Evolutionary conservation across 1,139 yeast species (phyloP), one percentile per base, ranked within the genome.

Genomic region (Chernovozyma sophiae-reginae): DNA sequence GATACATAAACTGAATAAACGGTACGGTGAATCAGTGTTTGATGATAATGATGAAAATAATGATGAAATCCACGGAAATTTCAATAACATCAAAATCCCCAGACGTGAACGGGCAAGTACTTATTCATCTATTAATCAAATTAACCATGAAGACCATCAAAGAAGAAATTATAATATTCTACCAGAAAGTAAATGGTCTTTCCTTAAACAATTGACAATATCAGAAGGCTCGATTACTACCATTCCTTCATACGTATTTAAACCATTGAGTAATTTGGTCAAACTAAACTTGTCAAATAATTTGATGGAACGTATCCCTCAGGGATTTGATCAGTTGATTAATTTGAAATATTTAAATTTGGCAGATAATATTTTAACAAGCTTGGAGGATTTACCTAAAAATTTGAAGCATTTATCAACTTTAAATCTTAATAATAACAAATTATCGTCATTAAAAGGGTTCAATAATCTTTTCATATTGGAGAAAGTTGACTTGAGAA

Each of bases 211-310:
- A 54, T 60, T 80, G 32, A 75, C 81, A 2, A 64, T 81, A 7
- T 56, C 77, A 0, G 83, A 79, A 38, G 74, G 80, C 30, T 72
- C 76, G 20, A 72, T 80, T 16, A 55, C 69, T 0, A 50, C 59
- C 6, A 64, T 81, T 16, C 68, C 74, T 14, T 52, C 65, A 7
- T 62, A 61, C 42, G 58, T 72, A 14, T 77, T 80, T 50, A 67
- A 66, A 40, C 76, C 78, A 2, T 58, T 81, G 25, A 48, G 55
- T 13, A 72, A 72, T 39, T 57, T 80, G 19, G 75, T 77, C 12
- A 77, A 79, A 36, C 62, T 80, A 36, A 82, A 80, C 48, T 56
- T 80, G 30, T 77, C 85, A 1, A 67, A 70, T 39, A 80, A 80
- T 48, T 54, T 68, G 28, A 56, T 80, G 25, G 70, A 69, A 25